These are phyloP conservation scores for Metschnikowia lochheadii DNA, from an alignment of 805 yeast species.

Conservation along the genomic window DNA sequence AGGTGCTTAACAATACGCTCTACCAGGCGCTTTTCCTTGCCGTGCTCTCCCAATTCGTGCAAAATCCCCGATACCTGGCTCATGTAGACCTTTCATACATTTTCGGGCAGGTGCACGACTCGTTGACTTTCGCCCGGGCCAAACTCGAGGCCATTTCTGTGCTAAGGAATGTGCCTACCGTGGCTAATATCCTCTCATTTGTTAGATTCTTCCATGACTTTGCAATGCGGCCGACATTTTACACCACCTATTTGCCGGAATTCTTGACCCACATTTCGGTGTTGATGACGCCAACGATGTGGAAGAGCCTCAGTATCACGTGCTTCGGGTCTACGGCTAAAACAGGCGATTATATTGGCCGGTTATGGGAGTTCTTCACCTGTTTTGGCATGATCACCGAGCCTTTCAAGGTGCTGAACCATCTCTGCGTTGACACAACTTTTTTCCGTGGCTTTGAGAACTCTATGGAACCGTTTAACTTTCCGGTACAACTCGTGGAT, in stretches of 20 bases:
- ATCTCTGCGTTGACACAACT: slow-evolving; percentile 10
- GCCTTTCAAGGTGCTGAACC: slow-evolving; percentile 7
- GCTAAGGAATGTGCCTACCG: slow-evolving; percentile 8
- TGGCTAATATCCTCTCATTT: slow-evolving; percentile 6
- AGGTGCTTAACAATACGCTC: slow-evolving; percentile 7
- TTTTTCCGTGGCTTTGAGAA: slow-evolving; percentile 13
- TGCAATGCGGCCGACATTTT: slow-evolving; percentile 7
- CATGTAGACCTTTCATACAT: slow-evolving; percentile 10
- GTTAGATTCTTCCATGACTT: slow-evolving; percentile 10
- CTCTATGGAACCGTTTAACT: slow-evolving; percentile 9
- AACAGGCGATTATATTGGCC: slow-evolving; percentile 8
- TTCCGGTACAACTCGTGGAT: slow-evolving; percentile 8
- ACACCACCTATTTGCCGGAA: slow-evolving; percentile 6
- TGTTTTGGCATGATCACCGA: slow-evolving; percentile 6
- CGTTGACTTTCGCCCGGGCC: slow-evolving; percentile 5
- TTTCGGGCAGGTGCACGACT: slow-evolving; percentile 8
- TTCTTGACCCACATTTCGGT: slow-evolving; percentile 8
- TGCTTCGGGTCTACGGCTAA: slow-evolving; percentile 12
- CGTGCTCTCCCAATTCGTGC: slow-evolving; percentile 13
- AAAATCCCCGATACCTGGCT: neutral
- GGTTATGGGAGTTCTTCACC: slow-evolving; percentile 14
- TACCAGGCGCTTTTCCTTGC: slow-evolving; percentile 13
- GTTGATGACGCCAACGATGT: slow-evolving; percentile 5
- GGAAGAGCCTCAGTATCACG: slow-evolving; percentile 7
- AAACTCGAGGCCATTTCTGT: slow-evolving; percentile 6